Base-by-base conservation (phyloP, 805 yeast genomes). In the Candida qinlingensis region DNA sequence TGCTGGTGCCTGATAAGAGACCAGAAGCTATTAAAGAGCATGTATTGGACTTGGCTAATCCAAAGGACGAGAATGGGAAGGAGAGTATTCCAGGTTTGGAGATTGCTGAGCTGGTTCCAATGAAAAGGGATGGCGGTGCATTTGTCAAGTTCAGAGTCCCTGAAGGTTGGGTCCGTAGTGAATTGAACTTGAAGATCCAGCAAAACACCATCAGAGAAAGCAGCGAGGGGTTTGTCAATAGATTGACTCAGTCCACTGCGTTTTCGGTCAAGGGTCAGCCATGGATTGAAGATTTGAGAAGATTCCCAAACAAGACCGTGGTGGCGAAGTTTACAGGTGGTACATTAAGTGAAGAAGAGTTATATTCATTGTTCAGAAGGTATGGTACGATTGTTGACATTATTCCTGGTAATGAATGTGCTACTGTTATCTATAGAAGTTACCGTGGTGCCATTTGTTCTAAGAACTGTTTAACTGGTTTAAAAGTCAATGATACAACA, bases 251-350 rank as follows among this genome's bases (percentile, higher is more conserved):
- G 48, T 85, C 84, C 2, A 69, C 71, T 50, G 84, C 76, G 46
- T 83, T 74, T 59, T 82, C 86, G 1, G 97, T 94, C 1, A 83
- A 85, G 57, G 99, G 99, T 52, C 72, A 77, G 2, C 99, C 99
- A 0, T 92, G 97, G 97, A 85, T 94, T 51, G 98, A 92, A 68
- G 99, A 94, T 63, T 71, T 94, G 63, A 77, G 87, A 57, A 70
- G 97, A 52, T 78, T 75, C 54, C 96, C 96, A 7, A 80, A 85
- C 46, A 67, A 74, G 7, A 72, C 73, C 11, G 66, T 94, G 27
- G 76, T 78, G 47, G 81, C 92, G 5, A 73, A 75, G 29, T 91
- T 85, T 62, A 89, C 85, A 54, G 97, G 97, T 1, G 80, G 81
- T 0, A 74, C 81, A 6, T 67, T 92, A 50, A 76, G 85, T 0